Evolutionary conservation across 441 rosid species (phyloP).

Genomic region (Jatropha podagrica): DNA sequence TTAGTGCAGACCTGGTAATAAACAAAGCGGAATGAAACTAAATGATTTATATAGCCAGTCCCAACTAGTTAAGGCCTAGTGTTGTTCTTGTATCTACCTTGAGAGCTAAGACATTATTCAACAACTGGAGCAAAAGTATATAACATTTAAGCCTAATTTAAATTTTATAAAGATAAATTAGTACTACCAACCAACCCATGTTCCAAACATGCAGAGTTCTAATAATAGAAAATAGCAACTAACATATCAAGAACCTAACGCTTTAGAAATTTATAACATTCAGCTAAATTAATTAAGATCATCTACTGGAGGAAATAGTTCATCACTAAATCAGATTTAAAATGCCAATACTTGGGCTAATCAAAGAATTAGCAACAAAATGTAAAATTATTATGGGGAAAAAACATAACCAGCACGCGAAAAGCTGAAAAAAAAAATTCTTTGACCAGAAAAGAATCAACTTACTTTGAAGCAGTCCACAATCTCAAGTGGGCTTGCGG

Average conservation of each 20-base stretch:
- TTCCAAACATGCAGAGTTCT: neutral
- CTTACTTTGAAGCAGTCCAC: constrained; percentile 42
- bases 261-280: neutral
- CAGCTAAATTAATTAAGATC: neutral
- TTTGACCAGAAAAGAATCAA: neutral
- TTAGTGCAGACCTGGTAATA: too few species aligned
- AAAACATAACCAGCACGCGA: neutral
- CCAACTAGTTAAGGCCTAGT: too few species aligned
- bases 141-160: neutral
- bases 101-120: neutral
- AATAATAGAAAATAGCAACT: neutral
- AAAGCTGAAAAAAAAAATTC: neutral
- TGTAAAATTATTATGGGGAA: neutral
- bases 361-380: constrained; percentile 1
- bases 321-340: neutral
- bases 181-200: neutral
- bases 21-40: too few species aligned
- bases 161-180: too few species aligned
- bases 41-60: too few species aligned
- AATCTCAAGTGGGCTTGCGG: constrained; percentile 39
- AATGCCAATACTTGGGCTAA: neutral
- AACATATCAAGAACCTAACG: neutral
- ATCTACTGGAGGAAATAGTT: neutral
- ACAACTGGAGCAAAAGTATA: neutral
- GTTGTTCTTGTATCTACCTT: neutral